Evolutionary conservation across 192 early-diverging fungal species (phyloP), one percentile per base, ranked within the genome.

Genomic region (Spinellus fusiger): DNA sequence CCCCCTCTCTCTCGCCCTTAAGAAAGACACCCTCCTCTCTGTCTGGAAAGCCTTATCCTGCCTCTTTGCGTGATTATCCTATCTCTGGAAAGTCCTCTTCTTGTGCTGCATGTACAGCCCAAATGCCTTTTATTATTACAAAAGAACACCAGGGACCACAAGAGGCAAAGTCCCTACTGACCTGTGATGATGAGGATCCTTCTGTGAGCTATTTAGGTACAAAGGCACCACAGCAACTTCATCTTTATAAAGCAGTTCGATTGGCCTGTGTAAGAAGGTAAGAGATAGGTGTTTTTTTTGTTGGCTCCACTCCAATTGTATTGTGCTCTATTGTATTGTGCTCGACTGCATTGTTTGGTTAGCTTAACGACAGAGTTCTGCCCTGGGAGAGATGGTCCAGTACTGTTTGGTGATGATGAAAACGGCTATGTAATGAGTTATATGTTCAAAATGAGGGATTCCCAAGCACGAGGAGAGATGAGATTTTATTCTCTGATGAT

Each of bases 351-450:
- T 28, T 64, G n/a, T 27, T 55, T 25, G 9, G 31, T 34, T 53
- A 87, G 85, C 34, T 68, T 87, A 26, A 86, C 81, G 54, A 69
- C 75, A 37, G 85, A 87, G 35, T 83, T 83, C 15, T 83, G 80
- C 50, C 83, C 79, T 33, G 83, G 85, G 13, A 66, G 77, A 38
- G 85, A 87, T 54, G 85, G 85, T 0, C 76, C 85, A 1, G 80
- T 86, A 9, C 71, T 87, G 58, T 86, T 86, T 83, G 85, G 85
- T 25, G 84, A 87, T 58, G 81, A 85, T 22, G 66, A 76, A 33
- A 81, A 82, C 56, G 85, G 84, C 22, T 84, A 84, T 74, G 82
- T 83, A n/a, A 76, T 87, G 60, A 80, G 77, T 25, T 87, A 87
- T 63, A 85, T 86, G 76, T 87, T 87, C 70, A 86, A 82, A 51